These are phyloP conservation scores for Cercospora sesami DNA, from an alignment of 2,329 filamentous ascomycete species.

Conservation along the genomic window DNA sequence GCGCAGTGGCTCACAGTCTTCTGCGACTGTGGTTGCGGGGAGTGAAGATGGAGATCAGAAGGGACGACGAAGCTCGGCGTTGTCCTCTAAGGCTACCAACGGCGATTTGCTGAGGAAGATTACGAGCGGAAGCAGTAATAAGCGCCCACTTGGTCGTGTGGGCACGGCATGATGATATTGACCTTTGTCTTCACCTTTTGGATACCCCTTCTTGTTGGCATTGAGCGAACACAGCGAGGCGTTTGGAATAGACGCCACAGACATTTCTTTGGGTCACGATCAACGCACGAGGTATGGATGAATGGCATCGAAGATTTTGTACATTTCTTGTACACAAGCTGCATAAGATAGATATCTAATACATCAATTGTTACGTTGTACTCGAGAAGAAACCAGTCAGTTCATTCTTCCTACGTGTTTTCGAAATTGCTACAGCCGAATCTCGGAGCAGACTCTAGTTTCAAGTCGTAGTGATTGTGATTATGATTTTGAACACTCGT, in stretches of 20 bases:
- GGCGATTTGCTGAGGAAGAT: conserved; percentile 9
- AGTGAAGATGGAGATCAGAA: conserved; percentile 7
- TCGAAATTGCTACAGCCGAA: background rate
- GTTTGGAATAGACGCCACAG: background rate
- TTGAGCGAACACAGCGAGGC: background rate
- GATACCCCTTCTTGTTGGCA: background rate
- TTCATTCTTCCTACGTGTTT: background rate
- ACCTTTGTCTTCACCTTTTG: background rate
- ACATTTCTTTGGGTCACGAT: background rate
- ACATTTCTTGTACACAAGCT: background rate
- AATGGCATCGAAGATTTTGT: background rate
- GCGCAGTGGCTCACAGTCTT: background rate
- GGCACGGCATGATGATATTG: background rate
- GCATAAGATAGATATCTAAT: background rate
- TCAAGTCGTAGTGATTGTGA: background rate
- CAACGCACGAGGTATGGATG: background rate
- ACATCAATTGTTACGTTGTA: background rate
- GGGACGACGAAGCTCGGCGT: background rate
- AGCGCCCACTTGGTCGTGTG: background rate
- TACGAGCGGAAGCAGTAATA: background rate
- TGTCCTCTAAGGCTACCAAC: background rate
- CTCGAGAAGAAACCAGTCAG: background rate
- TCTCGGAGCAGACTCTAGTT: background rate
- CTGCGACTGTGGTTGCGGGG: background rate
- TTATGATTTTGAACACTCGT: background rate